Evolutionary conservation across 1,284 basidiomycete species (phyloP).

Genomic region (Ustilago trichophora): DNA sequence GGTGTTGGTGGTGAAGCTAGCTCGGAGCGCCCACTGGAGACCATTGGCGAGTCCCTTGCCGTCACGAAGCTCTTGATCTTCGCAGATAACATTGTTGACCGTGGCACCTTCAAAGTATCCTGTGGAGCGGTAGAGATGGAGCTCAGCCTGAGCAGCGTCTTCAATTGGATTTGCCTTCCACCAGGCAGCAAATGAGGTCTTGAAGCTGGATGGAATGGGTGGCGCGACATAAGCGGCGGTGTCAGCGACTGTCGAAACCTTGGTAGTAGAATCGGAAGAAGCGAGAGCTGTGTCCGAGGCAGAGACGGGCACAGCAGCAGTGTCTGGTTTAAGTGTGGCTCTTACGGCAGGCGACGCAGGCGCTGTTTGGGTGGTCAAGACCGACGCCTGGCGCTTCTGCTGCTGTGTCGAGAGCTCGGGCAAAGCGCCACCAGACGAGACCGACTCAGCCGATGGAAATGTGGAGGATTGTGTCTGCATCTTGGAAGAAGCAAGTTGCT

Average conservation of each 20-base stretch:
- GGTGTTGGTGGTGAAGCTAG: neutral
- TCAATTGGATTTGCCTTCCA: conserved; percentile 34
- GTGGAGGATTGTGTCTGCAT: conserved; percentile 8
- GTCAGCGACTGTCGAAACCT: neutral
- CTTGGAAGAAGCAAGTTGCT: neutral
- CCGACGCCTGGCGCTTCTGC: conserved; percentile 32
- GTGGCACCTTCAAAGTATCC: conserved; percentile 54
- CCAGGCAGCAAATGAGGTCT: conserved; percentile 53
- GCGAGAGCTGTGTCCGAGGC: conserved; percentile 27
- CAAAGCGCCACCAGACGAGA: conserved; percentile 1
- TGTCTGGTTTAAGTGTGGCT: neutral
- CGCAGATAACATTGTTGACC: conserved; percentile 47
- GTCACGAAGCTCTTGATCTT: conserved; percentile 35
- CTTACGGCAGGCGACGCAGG: conserved; percentile 16
- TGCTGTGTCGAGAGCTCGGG: conserved; percentile 5
- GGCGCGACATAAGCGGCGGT: conserved; percentile 34
- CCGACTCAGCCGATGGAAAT: conserved; percentile 2
- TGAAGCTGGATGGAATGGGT: conserved; percentile 52
- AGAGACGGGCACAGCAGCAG: conserved; percentile 11
- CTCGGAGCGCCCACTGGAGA: conserved; percentile 14
- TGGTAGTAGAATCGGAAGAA: neutral
- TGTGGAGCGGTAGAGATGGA: conserved; percentile 46
- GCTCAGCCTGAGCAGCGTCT: conserved; percentile 56
- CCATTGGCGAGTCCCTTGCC: conserved; percentile 40
- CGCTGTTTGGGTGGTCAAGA: conserved; percentile 23